Evolutionary conservation across 1,284 basidiomycete species (phyloP), one percentile per base, ranked within the genome.

Genomic region (Cutaneotrichosporon sp.): DNA sequence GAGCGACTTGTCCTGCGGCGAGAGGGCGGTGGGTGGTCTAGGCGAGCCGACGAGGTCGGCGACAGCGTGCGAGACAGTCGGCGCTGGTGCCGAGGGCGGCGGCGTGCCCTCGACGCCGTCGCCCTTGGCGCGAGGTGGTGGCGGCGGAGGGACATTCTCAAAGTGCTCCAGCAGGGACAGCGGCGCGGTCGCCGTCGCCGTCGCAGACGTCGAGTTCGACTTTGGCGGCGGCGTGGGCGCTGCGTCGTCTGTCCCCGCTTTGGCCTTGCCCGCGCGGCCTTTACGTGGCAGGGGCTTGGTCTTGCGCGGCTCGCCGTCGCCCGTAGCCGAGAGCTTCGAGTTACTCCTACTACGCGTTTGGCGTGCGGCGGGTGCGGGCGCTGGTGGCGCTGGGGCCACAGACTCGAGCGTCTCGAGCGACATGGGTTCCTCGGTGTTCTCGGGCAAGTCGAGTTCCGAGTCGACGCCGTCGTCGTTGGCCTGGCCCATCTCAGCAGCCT

Each of bases 161-260:
- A 69, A 66, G 33, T 61, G 49, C 35, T 67, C 64, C 15, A 67
- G 56, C 35, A 64, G 60, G 5, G 64, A 58, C 26, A 61, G 46
- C 4, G 63, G 57, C 22, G 39, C 21, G 42, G 45, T 17, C 20
- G n/a, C n/a, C n/a, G n/a, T n/a, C n/a, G n/a, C n/a, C n/a, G n/a
- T n/a, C n/a, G n/a, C n/a, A n/a, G n/a, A n/a, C n/a, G n/a, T n/a
- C n/a, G n/a, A n/a, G n/a, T n/a, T n/a, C n/a, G 46, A 4, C n/a
- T 33, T 38, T 18, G 46, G 46, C 17, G 46, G 46, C 3, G 46
- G 46, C 15, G 46, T 47, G 13, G 49, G 49, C 5, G 49, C 49
- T 49, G 4, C 38, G 49, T 4, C 35, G 5, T 13, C 52, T 15
- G 26, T 4, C 45, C 46, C 59, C 8, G 46, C 22, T 3, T 57